Base-by-base conservation (phyloP, 2,329 filamentous ascomycete genomes). In the Pseudopithomyces maydicus region DNA sequence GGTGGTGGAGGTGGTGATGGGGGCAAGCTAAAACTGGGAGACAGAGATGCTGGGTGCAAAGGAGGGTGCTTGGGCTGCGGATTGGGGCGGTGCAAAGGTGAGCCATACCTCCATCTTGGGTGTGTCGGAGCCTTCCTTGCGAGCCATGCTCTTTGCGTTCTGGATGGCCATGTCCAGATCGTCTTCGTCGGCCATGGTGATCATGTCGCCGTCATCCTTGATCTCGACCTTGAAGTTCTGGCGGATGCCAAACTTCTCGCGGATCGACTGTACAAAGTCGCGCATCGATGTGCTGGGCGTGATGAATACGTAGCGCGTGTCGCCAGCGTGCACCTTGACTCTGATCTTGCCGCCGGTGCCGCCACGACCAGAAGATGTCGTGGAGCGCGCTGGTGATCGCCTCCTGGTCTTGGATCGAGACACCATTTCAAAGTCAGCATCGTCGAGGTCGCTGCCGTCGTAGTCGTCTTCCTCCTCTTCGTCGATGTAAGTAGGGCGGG, bases 101-200 rank as follows among this genome's bases (percentile, higher is more conserved):
- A 75, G 42, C 81, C 90, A 84, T 77, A 97, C 92, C 86, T 98
- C 95, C 87, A 97, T 88, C 84, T 97, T 97, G 51, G 91, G 92
- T 81, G 92, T 90, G 61, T 96, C 93, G 61, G 84, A 82, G 67
- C 88, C 85, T 72, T 94, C 89, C 75, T 85, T 90, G 77, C 82
- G 86, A 46, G 90, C 92, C 57, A 81, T 79, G 48, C 84, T 84
- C 75, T 87, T 90, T 6, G 88, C 88, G 45, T 81, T 84, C 74
- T 85, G 84, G 52, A 98, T 83, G 26, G 91, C 88, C 87, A 97
- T 90, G 49, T 98, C 93, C 61, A 97, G 78, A 79, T 99, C 95
- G 70, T 99, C 95, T 76, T 97, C 91, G 75, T 99, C 95, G 29
- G 90, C 92, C 86, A 99, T 89, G 32, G 94, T 97, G 71, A 99